Base-by-base conservation (phyloP, 2,329 filamentous ascomycete genomes). In the Neopestalotiopsis sp. region DNA sequence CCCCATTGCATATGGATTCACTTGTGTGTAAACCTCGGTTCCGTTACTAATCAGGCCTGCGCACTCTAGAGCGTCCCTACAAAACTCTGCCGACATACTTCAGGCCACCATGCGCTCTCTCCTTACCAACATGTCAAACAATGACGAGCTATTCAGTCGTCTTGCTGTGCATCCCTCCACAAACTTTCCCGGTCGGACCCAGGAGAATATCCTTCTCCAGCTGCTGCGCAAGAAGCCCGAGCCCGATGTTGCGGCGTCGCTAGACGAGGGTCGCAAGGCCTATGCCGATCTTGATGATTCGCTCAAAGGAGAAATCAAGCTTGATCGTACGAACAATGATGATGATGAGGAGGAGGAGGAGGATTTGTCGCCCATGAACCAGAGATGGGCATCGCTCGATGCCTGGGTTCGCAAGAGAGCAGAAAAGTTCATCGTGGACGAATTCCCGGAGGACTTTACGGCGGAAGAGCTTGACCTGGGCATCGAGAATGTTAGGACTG, bases 191-290 rank as follows among this genome's bases (percentile, higher is more conserved):
- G 91, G 89, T 49, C 90, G 87, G 73, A 91, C 87, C 4, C 90
- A 93, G 69, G 89, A 92, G 78, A 81, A 79, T 63, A 84, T 93
- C 4, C 85, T 95, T 1, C 85, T 88, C 32, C 88, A 91, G 74
- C 84, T 97, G 2, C 84, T 97, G 40, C 91, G 94, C 52, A 97
- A 96, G 81, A 96, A 96, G 78, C 86, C 94, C 63, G 94, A 96
- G 73, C 93, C 93, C 0, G 86, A 89, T 30, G 90, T 94, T 20
- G 92, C 95, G 77, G 89, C 90, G 68, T 91, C 91, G 81, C 90
- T 95, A 32, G 87, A 89, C 28, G 83, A 89, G 65, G 91, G 90
- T 1, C 86, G 88, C 45, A 84, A 84, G 69, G 82, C 83, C 34
- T 73, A 75, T 30, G 14, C 17, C 28, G 66, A 67, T 24, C n/a